Evolutionary conservation across 768 basidiomycete species (phyloP), one percentile per base, ranked within the genome.

Genomic region (Trametes cingulata): DNA sequence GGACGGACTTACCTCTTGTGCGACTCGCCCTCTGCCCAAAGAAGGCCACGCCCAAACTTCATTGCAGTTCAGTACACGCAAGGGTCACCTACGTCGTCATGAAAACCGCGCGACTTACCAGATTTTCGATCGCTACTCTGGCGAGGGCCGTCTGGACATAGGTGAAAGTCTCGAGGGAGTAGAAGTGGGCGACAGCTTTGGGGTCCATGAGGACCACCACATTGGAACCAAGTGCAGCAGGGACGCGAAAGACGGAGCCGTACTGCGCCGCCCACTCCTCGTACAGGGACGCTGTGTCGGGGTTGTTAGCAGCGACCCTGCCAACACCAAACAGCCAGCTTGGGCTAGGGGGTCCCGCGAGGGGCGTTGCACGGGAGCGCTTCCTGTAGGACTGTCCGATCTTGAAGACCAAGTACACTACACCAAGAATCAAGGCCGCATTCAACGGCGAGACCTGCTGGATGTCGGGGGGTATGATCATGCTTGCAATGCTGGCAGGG

Each of bases 171-270:
- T 85, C 85, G 55, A 71, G 75, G 14, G 78, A 72, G 57, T 77
- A 82, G 41, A 83, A 76, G 61, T 86, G 82, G 0, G 77, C 73
- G 19, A 81, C 69, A 0, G 85, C 83, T 68, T 79, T 83, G 3
- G 71, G 70, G 51, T 72, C 71, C 24, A 58, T 63, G 35, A 72
- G 24, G 22, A 69, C 56, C 19, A 70, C 24, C 20, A 61, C 60
- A 6, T 58, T 58, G 13, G 35, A 37, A 9, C 67, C 66, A 6
- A 72, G 35, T 3, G 63, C 39, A 0, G 64, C 63, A 0, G 82
- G 76, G n/a, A 83, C 57, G 15, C 69, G 51, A 60, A 72, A 86
- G 0, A 75, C 80, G 1, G 76, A 64, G 7, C 85, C 85, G 35
- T 83, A 83, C 45, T 78, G 67, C 7, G 66, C 67, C 1, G 74